Evolutionary conservation across 1,284 basidiomycete species (phyloP).

Genomic region (Rhodotorula sp.): DNA sequence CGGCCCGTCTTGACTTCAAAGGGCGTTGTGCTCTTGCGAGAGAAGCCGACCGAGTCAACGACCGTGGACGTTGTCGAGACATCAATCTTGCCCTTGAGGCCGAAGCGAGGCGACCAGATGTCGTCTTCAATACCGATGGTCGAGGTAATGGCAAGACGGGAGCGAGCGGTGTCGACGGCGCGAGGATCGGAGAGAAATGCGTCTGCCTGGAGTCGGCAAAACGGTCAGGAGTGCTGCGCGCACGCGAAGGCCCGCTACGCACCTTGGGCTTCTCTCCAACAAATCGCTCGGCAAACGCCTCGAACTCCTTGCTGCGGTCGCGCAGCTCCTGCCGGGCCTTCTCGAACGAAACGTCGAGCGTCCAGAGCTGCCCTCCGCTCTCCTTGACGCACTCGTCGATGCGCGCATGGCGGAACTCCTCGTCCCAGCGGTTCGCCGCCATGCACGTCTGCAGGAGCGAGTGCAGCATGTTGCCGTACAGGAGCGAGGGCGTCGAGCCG

Average conservation of each 20-base stretch:
- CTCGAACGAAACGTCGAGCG: constrained; percentile 26
- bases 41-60: constrained; percentile 45
- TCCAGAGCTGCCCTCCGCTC: constrained; percentile 33
- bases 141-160: constrained; percentile 67
- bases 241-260: background rate
- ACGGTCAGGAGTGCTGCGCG: too few relatives aligned
- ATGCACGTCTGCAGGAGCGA: constrained; percentile 81
- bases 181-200: constrained; percentile 69
- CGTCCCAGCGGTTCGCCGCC: constrained; percentile 62
- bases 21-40: constrained; percentile 60
- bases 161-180: constrained; percentile 55
- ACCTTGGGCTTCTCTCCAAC: constrained; percentile 25
- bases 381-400: constrained; percentile 59
- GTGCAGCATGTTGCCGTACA: constrained; percentile 89
- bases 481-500: constrained; percentile 57
- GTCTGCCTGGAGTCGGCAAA: constrained; percentile 55
- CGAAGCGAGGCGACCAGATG: constrained; percentile 93
- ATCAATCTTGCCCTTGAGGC: constrained; percentile 94
- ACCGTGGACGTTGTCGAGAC: constrained; percentile 73
- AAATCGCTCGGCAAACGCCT: constrained; percentile 32
- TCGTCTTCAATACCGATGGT: constrained; percentile 92
- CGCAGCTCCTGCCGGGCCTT: constrained; percentile 41
- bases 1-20: constrained; percentile 97
- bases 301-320: constrained; percentile 43
- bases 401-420: constrained; percentile 59